These are phyloP conservation scores for Hyphopichia pseudoburtonii DNA, from an alignment of 1,139 yeast genomes.

Conservation along the genomic window DNA sequence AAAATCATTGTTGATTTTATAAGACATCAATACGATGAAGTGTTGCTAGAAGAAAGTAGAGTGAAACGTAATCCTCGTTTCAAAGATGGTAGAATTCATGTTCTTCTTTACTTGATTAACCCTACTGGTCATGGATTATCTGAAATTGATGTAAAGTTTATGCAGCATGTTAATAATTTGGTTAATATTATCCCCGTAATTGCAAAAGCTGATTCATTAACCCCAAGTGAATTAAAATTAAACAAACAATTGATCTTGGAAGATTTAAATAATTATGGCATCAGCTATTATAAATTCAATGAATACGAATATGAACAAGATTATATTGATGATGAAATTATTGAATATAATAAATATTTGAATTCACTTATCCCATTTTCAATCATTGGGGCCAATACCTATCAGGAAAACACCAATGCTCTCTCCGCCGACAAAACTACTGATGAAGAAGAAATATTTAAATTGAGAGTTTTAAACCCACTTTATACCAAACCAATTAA, in stretches of 20 bases:
- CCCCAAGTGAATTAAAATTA: conserved; percentile 34
- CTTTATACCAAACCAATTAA: conserved; percentile 39
- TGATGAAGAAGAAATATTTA: conserved; percentile 37
- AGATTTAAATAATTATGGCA: conserved; percentile 41
- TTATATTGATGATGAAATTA: conserved; percentile 49
- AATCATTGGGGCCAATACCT: conserved; percentile 45
- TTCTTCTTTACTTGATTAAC: conserved; percentile 45
- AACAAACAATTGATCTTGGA: conserved; percentile 42
- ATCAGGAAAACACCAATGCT: conserved; percentile 31
- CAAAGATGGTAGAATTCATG: conserved; percentile 50
- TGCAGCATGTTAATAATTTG: conserved; percentile 40
- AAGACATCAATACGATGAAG: conserved; percentile 51
- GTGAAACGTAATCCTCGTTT: conserved; percentile 50
- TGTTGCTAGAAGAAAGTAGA: conserved; percentile 48
- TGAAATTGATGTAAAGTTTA: conserved; percentile 42
- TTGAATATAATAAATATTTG: conserved; percentile 48
- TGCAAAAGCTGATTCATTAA: conserved; percentile 44
- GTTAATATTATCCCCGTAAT: conserved; percentile 46
- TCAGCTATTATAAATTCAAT: conserved; percentile 46
- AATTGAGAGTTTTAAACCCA: conserved; percentile 40
- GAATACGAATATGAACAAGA: conserved; percentile 51
- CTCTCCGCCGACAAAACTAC: too few relatives aligned
- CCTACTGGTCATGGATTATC: conserved; percentile 50
- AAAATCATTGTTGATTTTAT: conserved; percentile 48
- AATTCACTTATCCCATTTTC: conserved; percentile 44